Percentiles rank a stretch among this genome's conserved stretches.
phyloP scores from a whole-genome alignment of 257 asterid species.

The Datura wrightii region DNA sequence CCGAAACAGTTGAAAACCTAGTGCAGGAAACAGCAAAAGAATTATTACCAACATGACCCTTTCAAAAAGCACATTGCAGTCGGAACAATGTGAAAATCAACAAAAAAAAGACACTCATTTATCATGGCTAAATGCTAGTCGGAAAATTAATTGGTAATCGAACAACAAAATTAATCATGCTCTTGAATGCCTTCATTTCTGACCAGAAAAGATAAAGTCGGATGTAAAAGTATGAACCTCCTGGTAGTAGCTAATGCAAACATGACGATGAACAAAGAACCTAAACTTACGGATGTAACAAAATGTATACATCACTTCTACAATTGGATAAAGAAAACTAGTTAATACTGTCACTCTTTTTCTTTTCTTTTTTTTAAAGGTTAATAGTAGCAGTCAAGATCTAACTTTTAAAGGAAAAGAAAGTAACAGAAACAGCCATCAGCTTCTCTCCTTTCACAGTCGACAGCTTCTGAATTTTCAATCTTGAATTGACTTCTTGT shows the following conservation, averaged over 20 bases:
- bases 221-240: too few relatives aligned
- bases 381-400: not conserved
- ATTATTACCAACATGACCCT: not conserved
- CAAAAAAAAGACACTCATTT: not conserved
- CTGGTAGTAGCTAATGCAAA: not conserved
- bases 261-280: not conserved
- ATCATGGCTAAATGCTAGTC: not conserved
- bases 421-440: not conserved
- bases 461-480: not conserved
- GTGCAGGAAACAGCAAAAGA: conserved; percentile 8
- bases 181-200: not conserved
- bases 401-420: not conserved
- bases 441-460: not conserved
- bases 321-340: not conserved
- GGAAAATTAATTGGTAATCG: not conserved
- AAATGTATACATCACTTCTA: not conserved
- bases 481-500: conserved; percentile 12
- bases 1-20: conserved; percentile 57
- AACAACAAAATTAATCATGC: not conserved
- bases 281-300: not conserved
- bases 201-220: not conserved
- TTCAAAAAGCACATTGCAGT: not conserved
- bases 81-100: not conserved
- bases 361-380: not conserved
- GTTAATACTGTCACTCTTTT: not conserved